Evolutionary conservation across 805 yeast genomes (phyloP), one percentile per base, ranked within the genome.

Genomic region (Yarrowia sp.): DNA sequence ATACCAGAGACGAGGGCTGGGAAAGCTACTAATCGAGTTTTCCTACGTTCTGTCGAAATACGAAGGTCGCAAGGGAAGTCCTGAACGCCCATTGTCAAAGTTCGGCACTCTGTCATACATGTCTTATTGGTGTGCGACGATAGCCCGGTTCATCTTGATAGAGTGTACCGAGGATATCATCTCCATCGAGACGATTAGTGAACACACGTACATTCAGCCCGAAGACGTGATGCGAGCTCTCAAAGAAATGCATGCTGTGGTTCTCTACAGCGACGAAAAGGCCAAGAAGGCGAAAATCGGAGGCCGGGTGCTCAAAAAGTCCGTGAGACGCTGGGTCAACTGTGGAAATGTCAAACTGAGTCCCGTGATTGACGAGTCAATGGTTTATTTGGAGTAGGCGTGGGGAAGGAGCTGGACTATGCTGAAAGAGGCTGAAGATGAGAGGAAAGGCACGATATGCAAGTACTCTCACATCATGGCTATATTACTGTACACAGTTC

Each of bases 31-130:
- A 46, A 91, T 95, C 15, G 91, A 91, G 69, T 90, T 92, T 71
- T 91, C 96, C 44, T 95, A 94, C 74, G 87, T 83, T 38, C 76
- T 93, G 20, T 91, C 97, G 0, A 68, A 85, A 46, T 83, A 82
- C 15, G 90, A 90, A 50, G 86, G 85, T 38, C 72, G 80, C 20
- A 77, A 85, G 1, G 92, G 97, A 69, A 96, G 98, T 0, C 99
- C 99, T 0, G 99, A 95, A 75, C 84, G 87, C 71, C 99, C 99
- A 0, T 79, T 95, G 10, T 90, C 97, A 7, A 88, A 89, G 0
- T 90, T 87, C 76, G 99, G 99, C 0, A 82, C 83, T 65, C 79
- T 85, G 10, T 85, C 93, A 8, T 95, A 92, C 74, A 74, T 90
- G 19, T 79, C 83, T 15, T 93, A 85, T 77, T 95, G 98, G 99